Conservation (phyloP, 306 rosid genomes). For the Quercus engelmannii region DNA sequence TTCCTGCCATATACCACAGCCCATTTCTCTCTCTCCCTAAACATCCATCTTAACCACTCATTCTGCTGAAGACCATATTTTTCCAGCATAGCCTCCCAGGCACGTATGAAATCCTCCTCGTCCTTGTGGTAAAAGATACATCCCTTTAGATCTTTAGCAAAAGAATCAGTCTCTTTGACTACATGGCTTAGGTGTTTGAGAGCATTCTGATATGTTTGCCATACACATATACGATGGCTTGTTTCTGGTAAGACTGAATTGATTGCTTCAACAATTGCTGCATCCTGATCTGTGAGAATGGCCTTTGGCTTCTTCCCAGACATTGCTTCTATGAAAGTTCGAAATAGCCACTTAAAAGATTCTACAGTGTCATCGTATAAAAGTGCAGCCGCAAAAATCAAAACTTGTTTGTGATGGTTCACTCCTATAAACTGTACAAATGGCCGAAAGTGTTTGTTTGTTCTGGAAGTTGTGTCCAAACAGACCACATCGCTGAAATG, state of each 20-base stretch:
- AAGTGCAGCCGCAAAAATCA: slow-evolving; percentile 55
- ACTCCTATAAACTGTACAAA: slow-evolving; percentile 59
- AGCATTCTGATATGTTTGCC: slow-evolving; percentile 61
- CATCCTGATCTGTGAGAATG: slow-evolving; percentile 60
- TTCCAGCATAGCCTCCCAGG: slow-evolving; percentile 55
- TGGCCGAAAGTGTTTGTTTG: slow-evolving; percentile 42
- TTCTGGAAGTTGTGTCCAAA: slow-evolving; percentile 45
- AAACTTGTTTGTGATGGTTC: slow-evolving; percentile 55
- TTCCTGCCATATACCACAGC: slow-evolving; percentile 50
- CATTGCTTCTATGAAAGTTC: slow-evolving; percentile 45
- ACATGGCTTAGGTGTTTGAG: slow-evolving; percentile 47
- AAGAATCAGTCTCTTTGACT: slow-evolving; percentile 41
- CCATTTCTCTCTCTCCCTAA: slow-evolving; percentile 63
- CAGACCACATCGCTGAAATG: slow-evolving; percentile 62
- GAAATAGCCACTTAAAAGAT: slow-evolving; percentile 55
- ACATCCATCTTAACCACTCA: slow-evolving; percentile 75
- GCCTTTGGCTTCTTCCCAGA: slow-evolving; percentile 59
- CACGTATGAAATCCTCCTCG: slow-evolving; percentile 45
- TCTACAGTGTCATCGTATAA: slow-evolving; percentile 48
- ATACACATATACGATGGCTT: slow-evolving; percentile 38
- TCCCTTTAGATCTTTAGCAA: slow-evolving; percentile 50
- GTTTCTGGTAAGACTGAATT: slow-evolving; percentile 46
- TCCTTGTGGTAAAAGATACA: slow-evolving; percentile 52
- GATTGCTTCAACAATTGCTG: slow-evolving; percentile 52
- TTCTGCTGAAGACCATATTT: slow-evolving; percentile 49